A percentile compares a stretch with the other conserved stretches of the same genome.
phyloP scores from a whole-genome alignment of 176 grass and related monocot genomes.

The Carex myosuroides region DNA sequence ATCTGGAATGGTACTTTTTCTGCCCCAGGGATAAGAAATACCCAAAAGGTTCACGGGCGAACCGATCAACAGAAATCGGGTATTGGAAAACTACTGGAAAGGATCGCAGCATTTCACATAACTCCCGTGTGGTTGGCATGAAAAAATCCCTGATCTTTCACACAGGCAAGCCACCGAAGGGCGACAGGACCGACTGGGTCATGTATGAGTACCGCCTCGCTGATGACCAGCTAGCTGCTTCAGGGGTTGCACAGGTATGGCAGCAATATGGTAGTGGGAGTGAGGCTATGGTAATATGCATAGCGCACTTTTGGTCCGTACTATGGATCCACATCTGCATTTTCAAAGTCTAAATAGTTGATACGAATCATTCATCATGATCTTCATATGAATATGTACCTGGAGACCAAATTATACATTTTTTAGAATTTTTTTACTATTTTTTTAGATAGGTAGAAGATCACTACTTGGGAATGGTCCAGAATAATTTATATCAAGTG shows the following conservation, averaged over 20 bases:
- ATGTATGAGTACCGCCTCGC: constrained; percentile 95
- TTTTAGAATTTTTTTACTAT: no score
- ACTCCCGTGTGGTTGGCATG: constrained; percentile 51
- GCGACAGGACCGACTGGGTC: constrained; percentile 79
- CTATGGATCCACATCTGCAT: no score
- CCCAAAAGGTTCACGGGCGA: constrained; percentile 59
- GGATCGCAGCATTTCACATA: constrained; percentile 57
- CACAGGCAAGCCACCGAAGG: constrained; percentile 67
- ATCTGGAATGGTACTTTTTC: constrained; percentile 96
- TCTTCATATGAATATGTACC: no score
- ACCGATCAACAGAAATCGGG: constrained; percentile 76
- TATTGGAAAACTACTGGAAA: constrained; percentile 97
- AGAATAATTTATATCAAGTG: no score
- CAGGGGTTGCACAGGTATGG: constrained; percentile 65
- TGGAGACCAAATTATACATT: no score
- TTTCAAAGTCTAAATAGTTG: no score
- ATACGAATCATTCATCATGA: no score
- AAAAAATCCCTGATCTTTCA: constrained; percentile 95
- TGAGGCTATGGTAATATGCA: no score
- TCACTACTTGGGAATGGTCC: no score
- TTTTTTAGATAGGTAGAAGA: no score
- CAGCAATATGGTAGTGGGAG: background rate
- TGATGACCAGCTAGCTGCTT: constrained; percentile 29
- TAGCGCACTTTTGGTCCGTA: no score
- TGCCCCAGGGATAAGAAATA: constrained; percentile 79